Evolutionary conservation across 176 grass and related monocot genomes (phyloP).

Genomic region (Neostapfia colusana): DNA sequence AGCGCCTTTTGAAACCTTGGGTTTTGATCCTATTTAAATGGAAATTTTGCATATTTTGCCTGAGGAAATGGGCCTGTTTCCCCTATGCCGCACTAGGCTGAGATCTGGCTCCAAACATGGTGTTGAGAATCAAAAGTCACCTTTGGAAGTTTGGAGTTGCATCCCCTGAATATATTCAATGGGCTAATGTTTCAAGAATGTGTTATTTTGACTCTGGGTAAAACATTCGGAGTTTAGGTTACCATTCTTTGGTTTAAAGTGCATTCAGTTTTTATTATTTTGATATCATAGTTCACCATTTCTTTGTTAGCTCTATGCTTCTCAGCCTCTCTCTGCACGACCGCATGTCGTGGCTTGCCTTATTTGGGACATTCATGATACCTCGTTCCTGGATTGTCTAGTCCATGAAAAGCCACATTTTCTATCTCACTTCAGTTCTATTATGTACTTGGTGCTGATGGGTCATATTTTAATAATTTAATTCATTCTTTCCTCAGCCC

Average conservation of each 20-base stretch:
- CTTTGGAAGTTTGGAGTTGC: neutral
- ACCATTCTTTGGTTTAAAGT: neutral
- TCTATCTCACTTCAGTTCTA: neutral
- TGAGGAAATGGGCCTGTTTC: neutral
- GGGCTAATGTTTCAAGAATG: neutral
- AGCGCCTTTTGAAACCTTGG: too few species aligned
- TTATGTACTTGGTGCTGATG: neutral
- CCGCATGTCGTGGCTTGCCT: too few species aligned
- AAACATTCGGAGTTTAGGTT: constrained; percentile 23
- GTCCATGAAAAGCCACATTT: neutral
- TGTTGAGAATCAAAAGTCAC: neutral
- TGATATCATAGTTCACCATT: neutral
- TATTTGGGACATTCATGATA: neutral
- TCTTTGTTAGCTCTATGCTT: neutral
- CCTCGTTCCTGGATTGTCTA: neutral
- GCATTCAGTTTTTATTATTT: constrained; percentile 9
- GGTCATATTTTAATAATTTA: constrained; percentile 5
- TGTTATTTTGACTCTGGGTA: neutral
- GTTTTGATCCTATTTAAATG: neutral
- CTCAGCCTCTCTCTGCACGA: neutral
- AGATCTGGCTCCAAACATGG: neutral
- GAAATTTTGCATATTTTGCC: neutral
- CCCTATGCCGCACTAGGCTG: neutral
- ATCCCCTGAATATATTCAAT: neutral
- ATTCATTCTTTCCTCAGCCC: constrained; percentile 46